Evolutionary conservation across 345 rosid genomes (phyloP), one percentile per base, ranked within the genome.

Genomic region (Pistacia vera): DNA sequence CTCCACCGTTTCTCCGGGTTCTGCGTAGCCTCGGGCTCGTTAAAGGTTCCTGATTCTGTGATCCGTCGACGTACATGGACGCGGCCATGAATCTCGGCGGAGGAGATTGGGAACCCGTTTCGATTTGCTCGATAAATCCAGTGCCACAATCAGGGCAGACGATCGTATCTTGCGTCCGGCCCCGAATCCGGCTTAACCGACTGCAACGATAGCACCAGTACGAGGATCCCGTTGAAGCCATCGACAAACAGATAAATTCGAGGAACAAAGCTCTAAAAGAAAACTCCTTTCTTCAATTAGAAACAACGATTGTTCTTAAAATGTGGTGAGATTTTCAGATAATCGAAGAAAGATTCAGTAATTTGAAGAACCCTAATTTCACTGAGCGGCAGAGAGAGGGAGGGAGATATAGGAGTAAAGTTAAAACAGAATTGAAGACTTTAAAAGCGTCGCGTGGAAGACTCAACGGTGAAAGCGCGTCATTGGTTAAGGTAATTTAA

Each of bases 181-280:
- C 66, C 83, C 83, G 74, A 54, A 82, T 22, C 77, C 79, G 63
- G 65, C 79, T 73, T 66, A 83, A 74, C 10, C 81, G 82, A 66
- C 79, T 84, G 81, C 94, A 90, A 68, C 90, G 80, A 79, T 90
- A 80, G 56, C 92, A 90, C 94, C 94, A 90, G 74, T 77, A 87
- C 10, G 91, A 83, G 4, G 82, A 82, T 72, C 81, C 78, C 18
- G 46, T 65, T 22, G 89, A 77, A 59, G 80, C 81, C 88, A 85
- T 85, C 4, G 25, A 12, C 48, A 16, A 41, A 57, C 17, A 16
- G 20, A 60, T 61, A 44, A 72, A 59, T 20, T 20, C 14, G 73
- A 73, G 5, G 41, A 13, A 61, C 17, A 28, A 2, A 28, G 6
- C 56, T 41, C 36, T 3, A 16, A 7, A 18, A 51, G 9, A 52